A percentile compares a stretch with the other conserved stretches of the same genome.
Evolutionary conservation across 2,329 filamentous ascomycete genomes (phyloP).

Genomic region (Hypoxylon sp.): DNA sequence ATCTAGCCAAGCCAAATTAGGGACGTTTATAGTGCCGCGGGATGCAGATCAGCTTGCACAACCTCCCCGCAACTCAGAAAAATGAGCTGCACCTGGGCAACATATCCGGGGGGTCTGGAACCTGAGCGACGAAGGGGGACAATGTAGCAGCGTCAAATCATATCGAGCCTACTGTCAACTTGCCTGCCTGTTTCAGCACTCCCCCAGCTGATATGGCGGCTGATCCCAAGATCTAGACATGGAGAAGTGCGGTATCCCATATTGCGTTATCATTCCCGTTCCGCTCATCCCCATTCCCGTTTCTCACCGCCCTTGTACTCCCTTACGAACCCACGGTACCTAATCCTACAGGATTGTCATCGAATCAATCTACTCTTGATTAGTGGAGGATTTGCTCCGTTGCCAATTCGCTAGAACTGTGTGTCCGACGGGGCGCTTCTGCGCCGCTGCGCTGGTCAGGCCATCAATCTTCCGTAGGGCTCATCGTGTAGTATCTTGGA

Average conservation of each 20-base stretch:
- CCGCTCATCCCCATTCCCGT: conserved; percentile 33
- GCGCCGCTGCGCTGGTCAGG: conserved; percentile 20
- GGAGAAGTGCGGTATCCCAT: conserved; percentile 42
- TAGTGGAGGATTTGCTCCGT: conserved; percentile 41
- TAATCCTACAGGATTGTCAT: conserved; percentile 37
- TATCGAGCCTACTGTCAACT: conserved; percentile 37
- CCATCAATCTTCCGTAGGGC: conserved; percentile 31
- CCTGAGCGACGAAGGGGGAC: conserved; percentile 25
- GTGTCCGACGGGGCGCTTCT: conserved; percentile 26
- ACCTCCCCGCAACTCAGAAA: conserved; percentile 41
- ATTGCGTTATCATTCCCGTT: conserved; percentile 43
- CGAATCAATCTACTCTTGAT: conserved; percentile 26
- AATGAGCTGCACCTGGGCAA: conserved; percentile 21
- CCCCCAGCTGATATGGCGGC: conserved; percentile 37
- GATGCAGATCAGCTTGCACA: conserved; percentile 44
- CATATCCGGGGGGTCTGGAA: conserved; percentile 40
- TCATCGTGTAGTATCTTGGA: conserved; percentile 18
- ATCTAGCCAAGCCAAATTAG: conserved; percentile 35
- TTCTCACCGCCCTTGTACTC: conserved; percentile 41
- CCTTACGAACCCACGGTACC: conserved; percentile 10
- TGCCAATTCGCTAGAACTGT: conserved; percentile 23
- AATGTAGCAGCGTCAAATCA: conserved; percentile 35
- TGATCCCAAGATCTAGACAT: conserved; percentile 44
- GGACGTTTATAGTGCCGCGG: conserved; percentile 30
- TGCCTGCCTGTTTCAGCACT: conserved; percentile 47